These are phyloP conservation scores for Microbotryum violaceum DNA, from an alignment of 1,284 basidiomycete genomes.

Conservation along the genomic window DNA sequence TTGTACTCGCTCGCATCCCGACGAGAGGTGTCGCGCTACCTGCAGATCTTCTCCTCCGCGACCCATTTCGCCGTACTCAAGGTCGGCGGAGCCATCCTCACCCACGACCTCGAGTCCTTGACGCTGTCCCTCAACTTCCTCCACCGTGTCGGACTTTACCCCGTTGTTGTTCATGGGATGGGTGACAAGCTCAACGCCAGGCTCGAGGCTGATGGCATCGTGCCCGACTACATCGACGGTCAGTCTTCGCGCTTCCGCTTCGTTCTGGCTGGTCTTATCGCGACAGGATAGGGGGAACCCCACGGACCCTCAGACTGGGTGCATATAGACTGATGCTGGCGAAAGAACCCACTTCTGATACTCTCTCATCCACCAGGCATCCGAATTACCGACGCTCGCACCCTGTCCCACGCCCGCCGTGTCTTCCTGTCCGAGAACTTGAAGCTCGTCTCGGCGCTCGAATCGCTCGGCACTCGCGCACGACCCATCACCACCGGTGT, in stretches of 20 bases:
- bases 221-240: constrained; percentile 87
- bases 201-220: constrained; percentile 78
- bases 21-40: constrained; percentile 90
- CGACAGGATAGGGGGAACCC: not conserved
- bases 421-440: constrained; percentile 94
- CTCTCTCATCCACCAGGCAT: constrained; percentile 48
- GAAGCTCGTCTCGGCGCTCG: constrained; percentile 79
- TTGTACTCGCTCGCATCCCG: constrained; percentile 92
- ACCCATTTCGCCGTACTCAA: constrained; percentile 40
- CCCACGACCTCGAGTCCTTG: constrained; percentile 77
- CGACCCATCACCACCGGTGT: constrained; percentile 93
- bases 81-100: constrained; percentile 83
- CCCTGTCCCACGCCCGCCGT: constrained; percentile 82
- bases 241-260: not conserved
- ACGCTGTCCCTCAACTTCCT: constrained; percentile 87
- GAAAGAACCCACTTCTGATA: not conserved
- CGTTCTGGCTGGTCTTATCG: not conserved
- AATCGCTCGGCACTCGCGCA: constrained; percentile 84
- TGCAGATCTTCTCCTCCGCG: constrained; percentile 74
- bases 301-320: too few relatives aligned
- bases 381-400: constrained; percentile 87
- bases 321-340: too few relatives aligned
- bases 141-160: constrained; percentile 86
- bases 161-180: constrained; percentile 86
- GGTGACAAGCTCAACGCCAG: constrained; percentile 61